Evolutionary conservation across 805 yeast genomes (phyloP), one percentile per base, ranked within the genome.

Genomic region (Candida nemodendra): DNA sequence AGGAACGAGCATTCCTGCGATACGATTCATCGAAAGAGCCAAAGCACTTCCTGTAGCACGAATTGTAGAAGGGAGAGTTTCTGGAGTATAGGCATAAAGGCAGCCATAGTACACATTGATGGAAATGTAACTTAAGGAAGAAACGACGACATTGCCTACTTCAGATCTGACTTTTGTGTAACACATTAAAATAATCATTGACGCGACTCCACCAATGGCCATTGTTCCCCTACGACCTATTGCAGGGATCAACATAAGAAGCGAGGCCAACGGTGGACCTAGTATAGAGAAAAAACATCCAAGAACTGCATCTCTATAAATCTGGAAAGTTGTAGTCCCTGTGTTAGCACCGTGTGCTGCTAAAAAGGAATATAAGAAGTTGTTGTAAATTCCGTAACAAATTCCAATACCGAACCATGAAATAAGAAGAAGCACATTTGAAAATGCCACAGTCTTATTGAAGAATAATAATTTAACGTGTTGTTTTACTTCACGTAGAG

Each of bases 51-150:
- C 81, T 4, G 82, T 76, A 12, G 77, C 79, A 51, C 72, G 57
- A 13, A 62, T 65, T 34, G 57, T 53, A 0, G 70, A 54, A n/a
- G 78, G 78, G 52, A 77, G 66, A 13, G 72, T 68, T 47, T 77
- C 79, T 1, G 81, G 81, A 2, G 81, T 76, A 49, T 75, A 77
- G 11, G 80, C 81, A 48, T 74, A 77, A 21, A 77, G 56, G 14
- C 72, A 71, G 3, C 78, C 79, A 51, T 71, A 75, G 50, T 71
- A 71, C 39, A 74, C 61, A 53, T 62, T 56, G 36, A 63, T 49
- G 44, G 56, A 56, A 41, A 65, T 47, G 35, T 68, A 72, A 22
- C 77, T 71, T 26, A 68, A 66, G 16, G 66, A 51, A 16, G 62
- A 54, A 27, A 63, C 52, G 4, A 63, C 68, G 34, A 77, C 71